Evolutionary conservation across 2,329 filamentous ascomycete genomes (phyloP), one percentile per base, ranked within the genome.

Genomic region (Cladophialophora yegresii): DNA sequence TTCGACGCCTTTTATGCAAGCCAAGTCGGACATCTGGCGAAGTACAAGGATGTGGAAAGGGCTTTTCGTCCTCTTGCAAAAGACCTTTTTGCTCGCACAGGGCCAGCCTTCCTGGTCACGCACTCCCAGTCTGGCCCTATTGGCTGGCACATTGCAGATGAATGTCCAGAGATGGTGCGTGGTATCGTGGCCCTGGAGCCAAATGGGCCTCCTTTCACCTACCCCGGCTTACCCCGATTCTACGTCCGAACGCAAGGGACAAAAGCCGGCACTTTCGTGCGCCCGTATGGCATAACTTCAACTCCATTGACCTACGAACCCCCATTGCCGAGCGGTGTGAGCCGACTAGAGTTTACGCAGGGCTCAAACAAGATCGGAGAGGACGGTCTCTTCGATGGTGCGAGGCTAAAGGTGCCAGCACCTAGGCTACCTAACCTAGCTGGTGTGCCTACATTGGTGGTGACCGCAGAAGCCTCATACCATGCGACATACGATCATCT

Each of bases 401-500:
- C 13, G 65, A 66, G 40, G 79, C 82, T 67, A 68, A 71, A 0
- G 67, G 61, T 70, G 2, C 74, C 78, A 2, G 74, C 77, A 9
- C 78, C 79, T 22, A 74, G 79, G 67, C 74, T 88, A 12, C 71
- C 73, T 5, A 82, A 85, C 36, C 72, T 88, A 9, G 70, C 73
- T 2, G 75, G 76, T n/a, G 76, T 85, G 7, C 81, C 79, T 0
- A 79, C 83, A 6, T 72, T 83, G 1, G 67, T 87, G 16, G 69
- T 85, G 23, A 86, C 84, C 0, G 76, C 76, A 0, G 81, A 86
- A 62, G 81, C 85, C 2, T 83, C 82, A 57, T 80, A 78, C 13
- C 85, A 87, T 72, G 74, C 76, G 2, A 72, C 76, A 10, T 87
- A 82, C 64, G 85, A 87, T 67, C 81, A 83, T 72, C 84, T 83